Evolutionary conservation across 192 early-diverging fungal genomes (phyloP), one percentile per base, ranked within the genome.

Genomic region (Rhizophagus prolifer): DNA sequence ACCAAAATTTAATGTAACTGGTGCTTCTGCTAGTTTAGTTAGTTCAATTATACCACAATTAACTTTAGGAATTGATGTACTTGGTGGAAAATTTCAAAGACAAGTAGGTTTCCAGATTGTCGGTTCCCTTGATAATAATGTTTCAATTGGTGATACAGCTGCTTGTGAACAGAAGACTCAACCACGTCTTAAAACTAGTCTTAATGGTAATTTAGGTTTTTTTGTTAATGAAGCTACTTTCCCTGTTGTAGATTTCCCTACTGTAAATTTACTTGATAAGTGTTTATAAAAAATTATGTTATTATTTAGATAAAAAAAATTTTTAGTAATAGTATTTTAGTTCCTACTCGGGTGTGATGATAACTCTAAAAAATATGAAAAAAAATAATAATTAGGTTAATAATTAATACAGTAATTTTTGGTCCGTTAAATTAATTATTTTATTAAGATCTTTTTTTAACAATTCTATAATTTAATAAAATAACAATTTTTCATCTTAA

Each of bases 191-290:
- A 13, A 30, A 7, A 44, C 58, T 62, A 26, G 3, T 25, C 8
- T 74, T 36, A 25, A 10, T 30, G 72, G 72, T 13, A 38, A 62
- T 62, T 36, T 74, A 38, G 72, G 59, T 23, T 61, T 74, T 41
- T 74, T 74, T 44, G 34, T 62, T 19, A 19, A 41, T 4, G 23
- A 19, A 10, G 1, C n/a, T n/a, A n/a, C n/a, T 23, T 23, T 61
- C 4, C 72, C 72, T 44, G 23, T 62, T 5, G 26, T 74, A 1
- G 9, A n/a, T 9, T 74, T 74, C 10, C 72, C 72, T 58, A 6
- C n/a, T 23, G 1, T 12, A 30, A 28, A 14, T 58, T 58, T 72
- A 31, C 4, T 21, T 9, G 2, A 23, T 13, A 13, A 19, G 6
- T 72, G 70, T 54, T 28, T 72, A n/a, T 63, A 63, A 34, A n/a